Evolutionary conservation across 169 alveolate genomes (phyloP), one percentile per base, ranked within the genome.

Genomic region (Plasmodium cynomolgi): DNA sequence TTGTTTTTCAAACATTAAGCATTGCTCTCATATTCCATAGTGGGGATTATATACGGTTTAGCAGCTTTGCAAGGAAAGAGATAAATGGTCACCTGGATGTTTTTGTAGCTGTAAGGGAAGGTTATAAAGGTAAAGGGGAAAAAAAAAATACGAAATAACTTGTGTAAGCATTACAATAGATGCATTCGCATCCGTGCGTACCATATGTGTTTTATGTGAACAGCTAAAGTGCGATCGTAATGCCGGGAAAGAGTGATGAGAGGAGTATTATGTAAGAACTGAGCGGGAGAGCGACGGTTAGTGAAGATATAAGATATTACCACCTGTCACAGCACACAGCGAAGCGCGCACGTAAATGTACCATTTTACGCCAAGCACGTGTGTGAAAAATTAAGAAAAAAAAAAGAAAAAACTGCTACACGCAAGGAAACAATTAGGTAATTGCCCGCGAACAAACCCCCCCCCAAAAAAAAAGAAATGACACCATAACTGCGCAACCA

Each of bases 41-140:
- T 29, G 37, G n/a, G 37, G 37, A 84, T 84, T 84, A 73, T 33
- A 72, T 41, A 72, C 29, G 62, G 62, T 50, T 15, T 71, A 84
- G 37, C 50, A 41, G n/a, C 34, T 23, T 71, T 68, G 73, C 34
- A 71, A 11, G 50, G 31, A 72, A 84, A 23, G 33, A 54, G 34
- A 72, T 71, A 71, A 84, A 84, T 71, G 73, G 92, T 84, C 54
- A 84, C 74, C 83, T 41, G 29, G 68, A 39, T 23, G 54, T 71
- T 72, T 84, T 84, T 84, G 58, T 39, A 72, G 83, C 74, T 54
- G 74, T 72, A 71, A 56, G 72, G 84, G 75, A 84, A 84, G 75
- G 54, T 56, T 41, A 84, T 33, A 71, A 83, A 83, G 75, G 92
- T 84, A 84, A 84, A 84, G 3, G 13, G 72, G 13, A 82, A 26